Evolutionary conservation across 2,329 filamentous ascomycete species (phyloP).

Genomic region (Colletotrichum sp.): DNA sequence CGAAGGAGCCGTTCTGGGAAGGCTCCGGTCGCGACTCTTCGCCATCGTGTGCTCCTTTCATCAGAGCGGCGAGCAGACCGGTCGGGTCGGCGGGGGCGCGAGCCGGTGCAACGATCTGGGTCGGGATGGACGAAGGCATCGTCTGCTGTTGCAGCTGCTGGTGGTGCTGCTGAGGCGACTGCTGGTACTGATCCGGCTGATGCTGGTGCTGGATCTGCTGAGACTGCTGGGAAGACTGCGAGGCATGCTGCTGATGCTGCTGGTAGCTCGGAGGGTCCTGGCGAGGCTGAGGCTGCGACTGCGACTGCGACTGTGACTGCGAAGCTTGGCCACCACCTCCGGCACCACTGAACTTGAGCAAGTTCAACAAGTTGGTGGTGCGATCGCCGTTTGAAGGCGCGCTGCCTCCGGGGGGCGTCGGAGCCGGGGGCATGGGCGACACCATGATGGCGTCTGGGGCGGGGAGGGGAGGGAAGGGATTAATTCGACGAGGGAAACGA

Average conservation of each 20-base stretch:
- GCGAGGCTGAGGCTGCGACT: not conserved
- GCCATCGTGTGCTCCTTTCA: constrained; percentile 60
- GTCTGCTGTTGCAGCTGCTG: constrained; percentile 28
- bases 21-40: constrained; percentile 42
- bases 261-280: constrained; percentile 25
- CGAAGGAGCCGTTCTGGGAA: constrained; percentile 30
- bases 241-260: constrained; percentile 33
- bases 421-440: constrained; percentile 51
- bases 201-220: constrained; percentile 15
- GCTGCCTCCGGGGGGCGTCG: constrained; percentile 47
- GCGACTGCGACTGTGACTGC: not conserved
- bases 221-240: constrained; percentile 20
- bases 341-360: constrained; percentile 64
- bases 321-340: constrained; percentile 26
- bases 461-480: not conserved
- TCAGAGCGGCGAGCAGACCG: constrained; percentile 64
- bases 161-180: constrained; percentile 21
- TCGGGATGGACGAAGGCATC: constrained; percentile 35
- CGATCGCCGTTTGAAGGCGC: constrained; percentile 49
- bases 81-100: constrained; percentile 61
- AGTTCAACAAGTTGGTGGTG: constrained; percentile 61
- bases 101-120: constrained; percentile 61
- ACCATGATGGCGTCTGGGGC: constrained; percentile 33
- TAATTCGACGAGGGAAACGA: constrained; percentile 16
- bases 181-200: constrained; percentile 13